Evolutionary conservation across 78 protist genomes (phyloP), one percentile per base, ranked within the genome.

Genomic region (Dictyostelium citrinum): DNA sequence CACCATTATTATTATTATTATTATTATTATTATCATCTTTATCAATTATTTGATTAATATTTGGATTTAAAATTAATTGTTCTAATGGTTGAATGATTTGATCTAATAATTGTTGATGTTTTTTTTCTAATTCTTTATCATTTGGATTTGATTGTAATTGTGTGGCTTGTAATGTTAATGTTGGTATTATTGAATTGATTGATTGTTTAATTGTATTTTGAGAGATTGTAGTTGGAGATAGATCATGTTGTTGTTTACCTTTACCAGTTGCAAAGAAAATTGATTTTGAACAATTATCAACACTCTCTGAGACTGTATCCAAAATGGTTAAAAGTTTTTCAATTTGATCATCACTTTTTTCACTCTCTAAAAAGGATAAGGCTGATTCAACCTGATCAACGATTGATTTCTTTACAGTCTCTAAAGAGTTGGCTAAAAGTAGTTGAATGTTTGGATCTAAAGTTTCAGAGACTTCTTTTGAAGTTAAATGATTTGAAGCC

Each of bases 281-380:
- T 8, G 85, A 70, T 41, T 76, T 58, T 1, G 77, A 27, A 11
- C 37, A 27, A 61, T 27, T 78, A 64, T 77, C 84, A 39, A 60
- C 84, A 20, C 81, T 67, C 4, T 88, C 93, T 20, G 75, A 24
- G 68, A 88, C 71, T 58, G 83, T 82, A 88, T 88, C 93, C 1
- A 61, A 17, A 1, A 88, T 60, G 0, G 80, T 67, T 12, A 88
- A 14, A 20, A 85, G 60, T 60, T 81, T 49, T 35, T 58, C 74
- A 33, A 58, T 49, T 11, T 37, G 10, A 2, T 37, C 60, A 33
- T 35, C 49, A 16, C 61, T 10, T 33, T 70, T 70, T 70, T 70
- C 37, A 33, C 24, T 31, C 9, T 85, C 92, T 8, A 85, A 24
- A 10, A 85, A 51, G 24, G 31, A 31, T 10, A 85, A 29, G 1